Percentiles rank a stretch among this genome's conserved stretches.
Evolutionary conservation across 139 green algal species (phyloP).

Genomic region (Trebouxia sp.): DNA sequence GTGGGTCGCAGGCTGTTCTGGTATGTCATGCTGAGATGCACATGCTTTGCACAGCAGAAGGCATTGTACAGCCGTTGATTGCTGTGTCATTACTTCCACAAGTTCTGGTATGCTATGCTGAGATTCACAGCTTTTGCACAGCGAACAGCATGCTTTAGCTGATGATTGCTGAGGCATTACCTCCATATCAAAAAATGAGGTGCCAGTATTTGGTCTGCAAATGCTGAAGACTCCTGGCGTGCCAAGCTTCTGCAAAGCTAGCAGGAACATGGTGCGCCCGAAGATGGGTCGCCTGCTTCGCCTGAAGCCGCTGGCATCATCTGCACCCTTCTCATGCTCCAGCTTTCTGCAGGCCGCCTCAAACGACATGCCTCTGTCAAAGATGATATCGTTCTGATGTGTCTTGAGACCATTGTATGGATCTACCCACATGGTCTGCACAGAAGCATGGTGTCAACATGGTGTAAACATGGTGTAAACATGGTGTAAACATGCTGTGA

Average conservation of each 20-base stretch:
- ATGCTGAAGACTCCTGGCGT: conserved; percentile 57
- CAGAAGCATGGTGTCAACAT: background rate
- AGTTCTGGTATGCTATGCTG: background rate
- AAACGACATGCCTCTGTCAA: conserved; percentile 75
- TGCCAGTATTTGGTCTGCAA: conserved; percentile 69
- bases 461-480: no score
- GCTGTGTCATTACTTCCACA: no score
- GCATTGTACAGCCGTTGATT: no score
- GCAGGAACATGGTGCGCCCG: conserved; percentile 50
- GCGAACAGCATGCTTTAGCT: background rate
- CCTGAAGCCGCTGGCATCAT: conserved; percentile 58
- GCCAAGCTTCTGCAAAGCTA: conserved; percentile 59
- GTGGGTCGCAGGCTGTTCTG: no score
- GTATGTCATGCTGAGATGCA: no score
- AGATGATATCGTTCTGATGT: conserved; percentile 52
- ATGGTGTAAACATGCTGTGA: no score
- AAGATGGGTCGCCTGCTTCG: conserved; percentile 50
- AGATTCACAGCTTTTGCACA: background rate
- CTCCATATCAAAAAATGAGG: conserved; percentile 82
- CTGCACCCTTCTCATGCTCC: conserved; percentile 48
- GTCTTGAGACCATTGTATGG: conserved; percentile 57
- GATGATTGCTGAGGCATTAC: background rate
- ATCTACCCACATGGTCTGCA: conserved; percentile 61
- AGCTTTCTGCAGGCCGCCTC: conserved; percentile 47
- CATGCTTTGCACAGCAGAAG: no score